These are phyloP conservation scores for Chlorella sp. DNA, from an alignment of 139 green algal species.

Conservation along the genomic window DNA sequence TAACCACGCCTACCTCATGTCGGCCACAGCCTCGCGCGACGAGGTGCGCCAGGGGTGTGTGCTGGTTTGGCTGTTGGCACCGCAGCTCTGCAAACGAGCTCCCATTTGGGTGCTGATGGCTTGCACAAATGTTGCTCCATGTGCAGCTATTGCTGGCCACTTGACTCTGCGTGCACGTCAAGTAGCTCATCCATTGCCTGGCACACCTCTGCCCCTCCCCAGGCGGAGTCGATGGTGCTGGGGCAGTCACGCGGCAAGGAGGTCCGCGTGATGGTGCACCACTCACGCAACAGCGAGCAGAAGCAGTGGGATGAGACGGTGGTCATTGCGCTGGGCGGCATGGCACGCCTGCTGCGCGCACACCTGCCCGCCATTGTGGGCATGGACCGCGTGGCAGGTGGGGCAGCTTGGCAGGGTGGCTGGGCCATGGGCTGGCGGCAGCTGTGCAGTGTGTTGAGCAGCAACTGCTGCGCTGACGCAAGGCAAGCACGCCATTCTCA, in stretches of 20 bases:
- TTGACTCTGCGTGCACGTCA: too few species aligned
- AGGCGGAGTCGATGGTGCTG: constrained; percentile 76
- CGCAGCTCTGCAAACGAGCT: too few species aligned
- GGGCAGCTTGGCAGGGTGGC: neutral
- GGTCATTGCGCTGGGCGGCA: constrained; percentile 83
- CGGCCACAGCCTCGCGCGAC: constrained; percentile 61
- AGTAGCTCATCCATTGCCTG: too few species aligned
- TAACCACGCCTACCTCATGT: constrained; percentile 71
- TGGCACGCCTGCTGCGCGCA: constrained; percentile 81
- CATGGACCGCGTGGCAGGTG: constrained; percentile 65
- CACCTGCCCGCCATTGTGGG: constrained; percentile 77
- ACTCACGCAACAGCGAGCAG: constrained; percentile 94
- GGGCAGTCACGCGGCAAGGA: constrained; percentile 54
- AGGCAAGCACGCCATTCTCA: too few species aligned
- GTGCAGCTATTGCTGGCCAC: too few species aligned
- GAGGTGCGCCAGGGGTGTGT: constrained; percentile 46
- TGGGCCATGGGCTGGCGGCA: neutral
- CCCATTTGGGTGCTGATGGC: neutral
- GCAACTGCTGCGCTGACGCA: too few species aligned
- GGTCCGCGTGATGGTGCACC: constrained; percentile 87
- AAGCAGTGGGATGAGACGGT: constrained; percentile 98
- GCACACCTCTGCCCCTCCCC: constrained; percentile 31
- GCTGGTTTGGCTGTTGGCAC: neutral
- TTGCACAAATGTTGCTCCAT: neutral
- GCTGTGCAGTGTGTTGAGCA: neutral